These are phyloP conservation scores for Boletus sp. DNA, from an alignment of 768 basidiomycete species.

Conservation along the genomic window DNA sequence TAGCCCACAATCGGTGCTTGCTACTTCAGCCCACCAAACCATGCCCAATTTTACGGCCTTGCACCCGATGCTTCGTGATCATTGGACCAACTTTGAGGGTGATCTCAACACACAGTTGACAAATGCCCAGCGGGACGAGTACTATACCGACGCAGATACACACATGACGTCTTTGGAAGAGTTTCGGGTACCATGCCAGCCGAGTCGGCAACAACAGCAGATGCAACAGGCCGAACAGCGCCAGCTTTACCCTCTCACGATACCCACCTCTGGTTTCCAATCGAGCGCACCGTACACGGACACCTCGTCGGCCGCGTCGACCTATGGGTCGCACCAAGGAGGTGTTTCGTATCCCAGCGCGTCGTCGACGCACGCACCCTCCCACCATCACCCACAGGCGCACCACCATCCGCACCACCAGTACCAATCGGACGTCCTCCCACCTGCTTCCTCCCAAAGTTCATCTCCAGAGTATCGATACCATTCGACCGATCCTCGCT, in stretches of 20 bases:
- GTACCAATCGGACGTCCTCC: slow-evolving; percentile 11
- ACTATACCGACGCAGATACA: slow-evolving; percentile 21
- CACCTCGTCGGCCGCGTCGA: background rate
- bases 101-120: slow-evolving; percentile 49
- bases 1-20: slow-evolving; percentile 30
- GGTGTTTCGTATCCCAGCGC: background rate
- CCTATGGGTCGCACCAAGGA: slow-evolving; percentile 7
- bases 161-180: slow-evolving; percentile 11
- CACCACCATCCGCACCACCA: slow-evolving; percentile 6
- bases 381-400: background rate
- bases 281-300: slow-evolving; percentile 3
- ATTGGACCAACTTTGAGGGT: slow-evolving; percentile 55
- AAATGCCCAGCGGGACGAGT: slow-evolving; percentile 30
- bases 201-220: background rate
- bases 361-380: slow-evolving; percentile 4
- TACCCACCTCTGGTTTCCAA: slow-evolving; percentile 19
- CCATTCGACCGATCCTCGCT: slow-evolving; percentile 11
- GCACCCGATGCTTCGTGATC: slow-evolving; percentile 55
- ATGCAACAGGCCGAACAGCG: slow-evolving; percentile 19
- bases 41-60: slow-evolving; percentile 39
- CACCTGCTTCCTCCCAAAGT: slow-evolving; percentile 20
- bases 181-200: background rate
- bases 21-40: slow-evolving; percentile 26
- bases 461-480: slow-evolving; percentile 12
- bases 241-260: slow-evolving; percentile 21